Evolutionary conservation across 2,329 filamentous ascomycete genomes (phyloP), one percentile per base, ranked within the genome.

Genomic region (Talaromyces atroroseus): DNA sequence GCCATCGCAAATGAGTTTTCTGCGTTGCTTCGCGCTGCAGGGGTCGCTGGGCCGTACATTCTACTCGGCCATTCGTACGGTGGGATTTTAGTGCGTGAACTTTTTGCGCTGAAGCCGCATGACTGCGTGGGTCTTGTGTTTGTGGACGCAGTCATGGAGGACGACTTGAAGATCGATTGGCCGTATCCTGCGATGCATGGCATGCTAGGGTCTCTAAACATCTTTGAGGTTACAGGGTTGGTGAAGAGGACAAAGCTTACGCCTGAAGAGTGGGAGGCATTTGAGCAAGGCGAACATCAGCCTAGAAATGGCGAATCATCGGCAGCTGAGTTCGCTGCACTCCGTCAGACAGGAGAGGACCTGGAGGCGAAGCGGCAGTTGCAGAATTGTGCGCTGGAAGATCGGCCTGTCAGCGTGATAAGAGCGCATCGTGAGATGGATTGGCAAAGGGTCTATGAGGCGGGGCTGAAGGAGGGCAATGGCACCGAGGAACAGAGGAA

Each of bases 391-490:
- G 62, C 61, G 0, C 58, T 74, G 51, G 66, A 66, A 3, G 49
- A 60, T 10, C 61, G 56, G 36, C 72, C 71, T 1, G 56, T 74
- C 29, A 69, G 65, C 58, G 66, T 75, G 26, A 68, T 75, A 45
- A 63, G 67, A 8, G 68, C 66, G 52, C 69, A 72, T 50, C 59
- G 62, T 6, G 63, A 62, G n/a, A 58, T 59, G 32, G 71, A 72
- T 50, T 72, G 66, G 49, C 59, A 64, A 29, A 60, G 62, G 50
- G 62, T 72, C 18, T 71, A 71, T 54, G 61, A 66, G 12, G 57
- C 57, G 34, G 71, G 66, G 0, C 63, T 73, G 8, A 60, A 63
- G 55, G 61, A 60, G 6, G 67, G 67, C 8, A 71, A 72, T 62
- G 69, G 68, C 11, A 70, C 66, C 3, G 58, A 63, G 18, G 60